A percentile compares a stretch with the other conserved stretches of the same genome.
Conservation (phyloP, 176 grass and related monocot genomes). For the Aechmea fasciata region DNA sequence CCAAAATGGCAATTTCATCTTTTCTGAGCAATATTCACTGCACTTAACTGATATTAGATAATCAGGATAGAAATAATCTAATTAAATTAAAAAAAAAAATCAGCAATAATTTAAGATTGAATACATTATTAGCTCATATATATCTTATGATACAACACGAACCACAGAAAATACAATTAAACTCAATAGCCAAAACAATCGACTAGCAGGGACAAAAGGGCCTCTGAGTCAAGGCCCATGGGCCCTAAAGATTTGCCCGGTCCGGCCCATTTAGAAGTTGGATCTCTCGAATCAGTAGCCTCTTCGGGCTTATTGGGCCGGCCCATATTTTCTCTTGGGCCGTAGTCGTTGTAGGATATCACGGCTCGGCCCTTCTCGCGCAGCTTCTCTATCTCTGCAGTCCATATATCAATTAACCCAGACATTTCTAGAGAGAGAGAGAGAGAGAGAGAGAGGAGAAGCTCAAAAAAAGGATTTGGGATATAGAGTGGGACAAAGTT, state of each 20-base stretch:
- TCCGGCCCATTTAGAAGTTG: constrained; percentile 8
- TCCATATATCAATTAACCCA: constrained; percentile 68
- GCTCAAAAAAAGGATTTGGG: neutral
- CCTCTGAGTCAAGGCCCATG: constrained; percentile 20
- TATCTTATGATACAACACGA: neutral
- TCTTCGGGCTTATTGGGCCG: neutral
- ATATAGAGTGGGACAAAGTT: neutral
- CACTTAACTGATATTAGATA: no score
- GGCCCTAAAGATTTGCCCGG: neutral
- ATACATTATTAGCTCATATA: neutral
- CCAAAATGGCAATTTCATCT: no score
- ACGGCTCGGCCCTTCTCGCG: constrained; percentile 11
- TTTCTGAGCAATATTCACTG: no score
- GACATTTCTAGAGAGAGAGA: constrained; percentile 27
- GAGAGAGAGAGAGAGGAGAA: neutral
- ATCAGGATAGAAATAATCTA: no score
- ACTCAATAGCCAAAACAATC: constrained; percentile 58
- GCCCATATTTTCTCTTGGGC: neutral
- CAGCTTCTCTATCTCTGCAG: constrained; percentile 37
- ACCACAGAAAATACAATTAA: no score
- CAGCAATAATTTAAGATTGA: neutral
- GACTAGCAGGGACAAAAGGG: constrained; percentile 40
- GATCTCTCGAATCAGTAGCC: neutral
- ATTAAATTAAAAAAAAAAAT: no score
- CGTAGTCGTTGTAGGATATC: constrained; percentile 14